Percentiles rank a stretch among this genome's conserved stretches.
phyloP scores from a whole-genome alignment of 2,329 filamentous ascomycete species.

The Penicillium digitatum region DNA sequence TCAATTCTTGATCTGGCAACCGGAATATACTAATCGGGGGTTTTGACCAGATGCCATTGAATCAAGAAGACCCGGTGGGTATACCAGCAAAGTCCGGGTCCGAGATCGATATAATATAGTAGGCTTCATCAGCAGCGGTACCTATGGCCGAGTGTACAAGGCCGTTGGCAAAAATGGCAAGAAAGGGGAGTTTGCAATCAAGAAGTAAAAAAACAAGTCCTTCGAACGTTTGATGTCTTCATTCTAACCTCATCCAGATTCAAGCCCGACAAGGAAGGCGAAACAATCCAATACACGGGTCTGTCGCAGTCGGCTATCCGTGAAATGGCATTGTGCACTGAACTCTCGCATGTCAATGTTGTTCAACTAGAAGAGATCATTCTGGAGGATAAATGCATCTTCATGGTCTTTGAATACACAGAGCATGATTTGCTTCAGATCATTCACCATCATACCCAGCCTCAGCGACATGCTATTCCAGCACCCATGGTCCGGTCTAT shows the following conservation, averaged over 20 bases:
- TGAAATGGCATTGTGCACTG: slow-evolving; percentile 95
- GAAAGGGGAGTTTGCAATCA: slow-evolving; percentile 89
- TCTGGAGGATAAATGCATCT: slow-evolving; percentile 97
- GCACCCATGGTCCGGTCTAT: slow-evolving; percentile 87
- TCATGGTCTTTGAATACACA: slow-evolving; percentile 98
- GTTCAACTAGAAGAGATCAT: slow-evolving; percentile 93
- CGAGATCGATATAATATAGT: slow-evolving; percentile 93
- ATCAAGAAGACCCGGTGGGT: slow-evolving; percentile 45
- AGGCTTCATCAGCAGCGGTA: slow-evolving; percentile 96
- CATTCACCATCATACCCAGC: slow-evolving; percentile 94
- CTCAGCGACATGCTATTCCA: slow-evolving; percentile 81
- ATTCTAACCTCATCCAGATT: slow-evolving; percentile 51
- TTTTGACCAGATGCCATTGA: slow-evolving; percentile 34
- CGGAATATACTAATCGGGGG: slow-evolving; percentile 23
- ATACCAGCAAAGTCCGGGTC: slow-evolving; percentile 74
- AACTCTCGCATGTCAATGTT: slow-evolving; percentile 82
- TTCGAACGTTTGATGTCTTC: neutral
- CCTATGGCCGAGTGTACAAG: slow-evolving; percentile 97
- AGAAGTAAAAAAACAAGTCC: slow-evolving; percentile 64
- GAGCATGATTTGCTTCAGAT: slow-evolving; percentile 97
- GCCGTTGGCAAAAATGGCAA: slow-evolving; percentile 71
- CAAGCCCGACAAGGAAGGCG: slow-evolving; percentile 97
- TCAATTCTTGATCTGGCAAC: slow-evolving; percentile 5
- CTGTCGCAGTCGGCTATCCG: slow-evolving; percentile 96
- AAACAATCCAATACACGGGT: slow-evolving; percentile 89